Evolutionary conservation across 768 basidiomycete genomes (phyloP).

Genomic region (Amanita muscaria): DNA sequence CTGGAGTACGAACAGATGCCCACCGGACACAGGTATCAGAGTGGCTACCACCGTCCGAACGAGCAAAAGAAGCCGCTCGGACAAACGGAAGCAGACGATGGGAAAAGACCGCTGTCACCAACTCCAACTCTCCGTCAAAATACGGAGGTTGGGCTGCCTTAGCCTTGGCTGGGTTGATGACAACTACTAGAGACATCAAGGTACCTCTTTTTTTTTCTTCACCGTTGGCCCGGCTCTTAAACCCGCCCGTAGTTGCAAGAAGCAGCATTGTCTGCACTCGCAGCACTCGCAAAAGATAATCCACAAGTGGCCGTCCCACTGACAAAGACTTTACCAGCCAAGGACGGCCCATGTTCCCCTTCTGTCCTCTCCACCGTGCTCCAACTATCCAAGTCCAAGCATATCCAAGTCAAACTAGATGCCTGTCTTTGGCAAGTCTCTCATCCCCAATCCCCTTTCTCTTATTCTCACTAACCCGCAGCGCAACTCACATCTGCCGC

Average conservation of each 20-base stretch:
- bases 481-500: slow-evolving; percentile 56
- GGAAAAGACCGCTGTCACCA: slow-evolving; percentile 49
- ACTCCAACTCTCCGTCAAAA: slow-evolving; percentile 28
- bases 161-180: slow-evolving; percentile 38
- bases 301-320: slow-evolving; percentile 40
- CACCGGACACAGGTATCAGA: slow-evolving; percentile 46
- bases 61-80: slow-evolving; percentile 25
- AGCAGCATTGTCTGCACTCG: slow-evolving; percentile 54
- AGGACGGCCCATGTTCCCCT: slow-evolving; percentile 27
- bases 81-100: slow-evolving; percentile 60
- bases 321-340: slow-evolving; percentile 33
- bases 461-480: slow-evolving; percentile 16
- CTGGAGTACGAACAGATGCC: slow-evolving; percentile 36
- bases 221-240: background rate
- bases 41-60: slow-evolving; percentile 55
- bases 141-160: slow-evolving; percentile 55
- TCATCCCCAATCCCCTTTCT: background rate
- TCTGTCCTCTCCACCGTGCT: slow-evolving; percentile 38
- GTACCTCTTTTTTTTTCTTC: slow-evolving; percentile 17
- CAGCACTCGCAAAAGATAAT: slow-evolving; percentile 60
- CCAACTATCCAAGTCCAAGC: slow-evolving; percentile 47
- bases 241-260: slow-evolving; percentile 44
- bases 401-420: slow-evolving; percentile 55
- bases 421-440: slow-evolving; percentile 55
- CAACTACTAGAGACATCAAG: slow-evolving; percentile 48